Conservation (phyloP, 1,139 yeast species). For the Yamadazyma diddensiae region DNA sequence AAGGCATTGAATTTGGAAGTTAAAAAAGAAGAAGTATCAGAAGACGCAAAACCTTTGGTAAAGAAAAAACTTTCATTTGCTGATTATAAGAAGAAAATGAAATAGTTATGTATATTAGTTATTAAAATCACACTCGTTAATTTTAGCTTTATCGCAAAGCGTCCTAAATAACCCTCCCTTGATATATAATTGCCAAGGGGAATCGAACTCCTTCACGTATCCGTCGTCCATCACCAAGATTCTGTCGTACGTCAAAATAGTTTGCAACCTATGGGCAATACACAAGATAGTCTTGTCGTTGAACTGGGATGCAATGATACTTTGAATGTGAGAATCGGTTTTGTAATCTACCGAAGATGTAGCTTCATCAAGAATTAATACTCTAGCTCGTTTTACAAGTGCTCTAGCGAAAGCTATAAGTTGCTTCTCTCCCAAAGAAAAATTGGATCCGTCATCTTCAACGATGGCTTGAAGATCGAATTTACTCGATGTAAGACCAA, state of each 20-base stretch:
- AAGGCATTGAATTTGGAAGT: constrained; percentile 6
- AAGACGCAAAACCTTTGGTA: constrained; percentile 19
- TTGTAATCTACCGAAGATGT: constrained; percentile 57
- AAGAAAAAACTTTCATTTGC: constrained; percentile 79
- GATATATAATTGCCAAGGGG: constrained; percentile 41
- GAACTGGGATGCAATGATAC: constrained; percentile 43
- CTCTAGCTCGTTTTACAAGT: constrained; percentile 44
- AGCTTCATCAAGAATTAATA: constrained; percentile 53
- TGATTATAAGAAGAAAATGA: constrained; percentile 73
- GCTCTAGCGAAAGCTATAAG: constrained; percentile 52
- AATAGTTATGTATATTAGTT: constrained; percentile 17
- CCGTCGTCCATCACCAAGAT: constrained; percentile 53
- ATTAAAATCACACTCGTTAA: constrained; percentile 12
- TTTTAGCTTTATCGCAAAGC: constrained; percentile 35
- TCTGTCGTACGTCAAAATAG: constrained; percentile 48
- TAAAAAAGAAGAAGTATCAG: not conserved
- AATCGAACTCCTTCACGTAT: constrained; percentile 43
- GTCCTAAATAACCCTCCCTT: constrained; percentile 32
- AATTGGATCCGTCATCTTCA: constrained; percentile 50
- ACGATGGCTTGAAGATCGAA: constrained; percentile 48
- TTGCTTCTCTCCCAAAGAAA: constrained; percentile 53
- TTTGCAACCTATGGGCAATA: constrained; percentile 54
- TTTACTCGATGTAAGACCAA: constrained; percentile 16
- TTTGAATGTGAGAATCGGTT: constrained; percentile 49
- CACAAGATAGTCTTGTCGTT: constrained; percentile 48